These are phyloP conservation scores for Termitomyces sp. DNA, from an alignment of 768 basidiomycete species.

Conservation along the genomic window DNA sequence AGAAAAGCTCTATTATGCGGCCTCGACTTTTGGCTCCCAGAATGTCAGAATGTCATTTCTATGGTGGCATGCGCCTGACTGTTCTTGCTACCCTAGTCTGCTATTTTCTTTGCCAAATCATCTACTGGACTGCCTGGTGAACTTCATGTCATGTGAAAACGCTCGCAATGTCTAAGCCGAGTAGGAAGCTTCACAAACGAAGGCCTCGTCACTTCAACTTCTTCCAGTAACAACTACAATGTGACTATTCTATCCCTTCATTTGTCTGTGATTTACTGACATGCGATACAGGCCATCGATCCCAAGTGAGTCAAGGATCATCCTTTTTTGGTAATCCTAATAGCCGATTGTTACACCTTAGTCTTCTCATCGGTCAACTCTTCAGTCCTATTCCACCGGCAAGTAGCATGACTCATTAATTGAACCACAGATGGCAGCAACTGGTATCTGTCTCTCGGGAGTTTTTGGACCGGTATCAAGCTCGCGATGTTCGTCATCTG, in stretches of 20 bases:
- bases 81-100: conserved; percentile 27
- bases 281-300: conserved; percentile 4
- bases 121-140: conserved; percentile 38
- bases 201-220: conserved; percentile 42
- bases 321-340: not conserved
- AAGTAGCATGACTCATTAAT: not conserved
- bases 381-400: not conserved
- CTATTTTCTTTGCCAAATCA: conserved; percentile 49
- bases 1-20: conserved; percentile 46
- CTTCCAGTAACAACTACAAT: conserved; percentile 33
- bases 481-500: conserved; percentile 8
- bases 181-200: conserved; percentile 37
- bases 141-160: conserved; percentile 1
- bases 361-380: conserved; percentile 2
- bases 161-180: not conserved
- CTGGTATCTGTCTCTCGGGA: conserved; percentile 47
- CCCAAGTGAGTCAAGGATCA: conserved; percentile 1
- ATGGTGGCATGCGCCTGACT: not conserved
- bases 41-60: conserved; percentile 23
- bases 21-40: conserved; percentile 49
- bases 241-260: conserved; percentile 17
- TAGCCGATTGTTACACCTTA: not conserved
- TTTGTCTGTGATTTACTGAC: not conserved
- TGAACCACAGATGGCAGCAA: conserved; percentile 19
- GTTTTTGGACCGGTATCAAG: conserved; percentile 54